Evolutionary conservation across 2,329 filamentous ascomycete genomes (phyloP), one percentile per base, ranked within the genome.

Genomic region (Grosmannia huntii): DNA sequence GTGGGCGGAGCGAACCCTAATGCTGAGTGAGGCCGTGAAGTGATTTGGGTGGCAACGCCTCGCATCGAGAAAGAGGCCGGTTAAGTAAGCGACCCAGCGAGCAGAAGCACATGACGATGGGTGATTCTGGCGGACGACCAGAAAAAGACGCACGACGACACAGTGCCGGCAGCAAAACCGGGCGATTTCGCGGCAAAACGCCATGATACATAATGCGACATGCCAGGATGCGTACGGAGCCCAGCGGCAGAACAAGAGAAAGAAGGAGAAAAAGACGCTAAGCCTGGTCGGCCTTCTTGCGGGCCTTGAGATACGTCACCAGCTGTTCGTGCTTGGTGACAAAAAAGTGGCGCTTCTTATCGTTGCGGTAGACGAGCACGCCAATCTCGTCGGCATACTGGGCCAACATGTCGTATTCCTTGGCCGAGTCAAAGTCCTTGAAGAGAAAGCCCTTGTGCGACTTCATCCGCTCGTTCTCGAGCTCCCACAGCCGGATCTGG

Each of bases 401-500:
- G 5, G 83, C 79, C 12, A 89, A 81, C 51, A 81, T 84, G 55
- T 81, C 76, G 68, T 89, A 94, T 68, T 91, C 87, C 58, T 79
- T 79, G 56, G 78, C 74, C 36, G 78, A 84, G 50, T 84, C 82
- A 67, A 97, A 96, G 62, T 97, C 92, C 67, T 87, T 86, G 76
- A 99, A 95, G 31, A 97, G 70, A 69, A 90, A 97, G 0, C 94
- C 94, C 0, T 80, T 75, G 5, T 84, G 90, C 1, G 88, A 84
- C 69, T 87, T 88, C 82, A 99, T 95, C 55, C 94, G 82, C 74
- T 99, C 94, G 63, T 92, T 90, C 72, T 99, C 94, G 56, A 97
- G 84, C 75, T 99, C 92, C 94, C 94, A 99, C 23, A 99, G 82
- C 2, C 91, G 82, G 66, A 99, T 96, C 75, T 99, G 94, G 71